Evolutionary conservation across 805 yeast species (phyloP).

Genomic region (Metschnikowia aberdeeniae): DNA sequence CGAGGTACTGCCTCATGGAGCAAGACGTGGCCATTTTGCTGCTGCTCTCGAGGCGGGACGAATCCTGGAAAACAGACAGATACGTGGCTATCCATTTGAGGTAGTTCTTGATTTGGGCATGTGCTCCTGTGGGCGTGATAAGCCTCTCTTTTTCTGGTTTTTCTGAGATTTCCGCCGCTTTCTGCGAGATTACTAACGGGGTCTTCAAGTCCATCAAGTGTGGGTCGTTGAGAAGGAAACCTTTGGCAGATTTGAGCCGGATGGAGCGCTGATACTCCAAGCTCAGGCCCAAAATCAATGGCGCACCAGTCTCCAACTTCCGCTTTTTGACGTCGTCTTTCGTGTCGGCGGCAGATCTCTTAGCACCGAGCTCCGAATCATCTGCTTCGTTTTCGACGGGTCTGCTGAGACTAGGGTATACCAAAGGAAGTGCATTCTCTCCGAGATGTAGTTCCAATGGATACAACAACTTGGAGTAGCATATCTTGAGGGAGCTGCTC

Average conservation of each 20-base stretch:
- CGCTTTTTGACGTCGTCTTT: conserved; percentile 5
- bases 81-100: conserved; percentile 15
- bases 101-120: conserved; percentile 15
- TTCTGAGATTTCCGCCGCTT: conserved; percentile 1
- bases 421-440: conserved; percentile 5
- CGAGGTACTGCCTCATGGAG: conserved; percentile 55
- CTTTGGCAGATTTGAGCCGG: conserved; percentile 45
- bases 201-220: conserved; percentile 41
- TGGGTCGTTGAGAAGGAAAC: conserved; percentile 49
- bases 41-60: conserved; percentile 11
- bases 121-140: conserved; percentile 10
- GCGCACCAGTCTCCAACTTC: conserved; percentile 16
- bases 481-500: conserved; percentile 60
- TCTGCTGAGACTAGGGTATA: not conserved
- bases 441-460: conserved; percentile 28
- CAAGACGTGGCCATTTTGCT: conserved; percentile 46
- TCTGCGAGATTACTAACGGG: conserved; percentile 12
- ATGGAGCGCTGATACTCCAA: conserved; percentile 44
- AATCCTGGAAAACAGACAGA: conserved; percentile 17
- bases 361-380: not conserved
- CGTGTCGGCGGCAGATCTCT: not conserved
- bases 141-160: conserved; percentile 1
- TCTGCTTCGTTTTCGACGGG: not conserved
- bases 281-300: conserved; percentile 46
- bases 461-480: conserved; percentile 45